phyloP scores from a whole-genome alignment of 768 basidiomycete species.

The Agaricus subrufescens region DNA sequence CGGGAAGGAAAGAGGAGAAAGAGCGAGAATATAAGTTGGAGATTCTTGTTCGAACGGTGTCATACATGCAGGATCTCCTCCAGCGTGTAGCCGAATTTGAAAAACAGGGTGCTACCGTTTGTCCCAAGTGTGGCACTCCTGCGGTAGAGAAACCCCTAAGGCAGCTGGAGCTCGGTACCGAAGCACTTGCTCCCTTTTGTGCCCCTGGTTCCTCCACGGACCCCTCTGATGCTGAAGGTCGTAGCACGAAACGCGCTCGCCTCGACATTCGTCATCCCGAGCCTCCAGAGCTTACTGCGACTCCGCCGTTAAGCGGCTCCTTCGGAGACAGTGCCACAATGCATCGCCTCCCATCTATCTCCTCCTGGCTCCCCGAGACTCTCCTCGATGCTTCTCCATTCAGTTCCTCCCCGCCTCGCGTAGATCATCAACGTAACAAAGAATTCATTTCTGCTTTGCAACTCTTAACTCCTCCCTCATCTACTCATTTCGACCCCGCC shows the following conservation, averaged over 20 bases:
- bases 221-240: background rate
- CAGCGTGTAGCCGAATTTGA: constrained; percentile 43
- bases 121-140: too few relatives aligned
- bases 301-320: constrained; percentile 10
- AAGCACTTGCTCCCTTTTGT: constrained; percentile 15
- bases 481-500: constrained; percentile 48
- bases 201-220: background rate
- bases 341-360: constrained; percentile 57
- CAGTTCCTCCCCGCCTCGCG: background rate
- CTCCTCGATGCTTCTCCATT: constrained; percentile 25
- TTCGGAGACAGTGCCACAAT: constrained; percentile 14
- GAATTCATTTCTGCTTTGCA: constrained; percentile 20
- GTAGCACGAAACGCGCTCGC: constrained; percentile 1
- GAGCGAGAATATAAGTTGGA: constrained; percentile 93
- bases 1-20: constrained; percentile 48
- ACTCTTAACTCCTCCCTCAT: constrained; percentile 56
- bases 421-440: constrained; percentile 4
- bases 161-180: background rate
- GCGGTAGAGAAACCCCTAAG: background rate
- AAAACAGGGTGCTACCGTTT: constrained; percentile 16
- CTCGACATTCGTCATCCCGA: background rate
- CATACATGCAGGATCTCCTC: constrained; percentile 70
- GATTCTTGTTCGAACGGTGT: constrained; percentile 78
- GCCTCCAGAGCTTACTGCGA: constrained; percentile 3
- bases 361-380: constrained; percentile 57